These are phyloP conservation scores for Talaromyces funiculosus DNA, from an alignment of 2,329 filamentous ascomycete genomes.

Conservation along the genomic window DNA sequence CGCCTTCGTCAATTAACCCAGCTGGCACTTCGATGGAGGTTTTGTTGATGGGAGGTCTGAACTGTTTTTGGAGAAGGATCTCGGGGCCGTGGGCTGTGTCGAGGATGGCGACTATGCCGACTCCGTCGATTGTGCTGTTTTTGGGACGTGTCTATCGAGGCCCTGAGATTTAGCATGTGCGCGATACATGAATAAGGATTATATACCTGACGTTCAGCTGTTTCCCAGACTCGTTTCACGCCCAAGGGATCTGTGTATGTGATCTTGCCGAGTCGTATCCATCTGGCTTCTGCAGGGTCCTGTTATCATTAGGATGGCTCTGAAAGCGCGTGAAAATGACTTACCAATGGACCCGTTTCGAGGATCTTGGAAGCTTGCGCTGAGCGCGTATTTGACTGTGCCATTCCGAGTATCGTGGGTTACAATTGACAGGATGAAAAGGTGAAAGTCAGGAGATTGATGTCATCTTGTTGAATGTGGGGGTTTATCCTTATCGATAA, in stretches of 20 bases:
- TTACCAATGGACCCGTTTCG: constrained; percentile 10
- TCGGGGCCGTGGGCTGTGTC: constrained; percentile 25
- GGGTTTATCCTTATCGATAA: constrained; percentile 1
- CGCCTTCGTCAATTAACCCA: constrained; percentile 55
- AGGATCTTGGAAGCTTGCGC: constrained; percentile 11
- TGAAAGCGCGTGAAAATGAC: neutral
- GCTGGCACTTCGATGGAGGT: constrained; percentile 56
- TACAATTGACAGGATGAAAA: too few species aligned
- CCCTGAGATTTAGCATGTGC: neutral
- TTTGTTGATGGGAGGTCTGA: constrained; percentile 52
- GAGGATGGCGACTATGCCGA: constrained; percentile 51
- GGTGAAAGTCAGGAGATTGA: neutral
- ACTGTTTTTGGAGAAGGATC: constrained; percentile 52
- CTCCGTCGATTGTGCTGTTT: constrained; percentile 50
- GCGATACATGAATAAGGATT: neutral
- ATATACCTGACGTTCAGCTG: constrained; percentile 38
- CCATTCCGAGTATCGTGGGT: neutral
- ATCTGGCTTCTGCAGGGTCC: constrained; percentile 37
- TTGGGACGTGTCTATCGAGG: constrained; percentile 40
- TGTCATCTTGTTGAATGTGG: constrained; percentile 1
- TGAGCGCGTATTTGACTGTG: neutral
- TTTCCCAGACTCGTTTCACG: constrained; percentile 41
- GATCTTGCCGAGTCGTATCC: constrained; percentile 39
- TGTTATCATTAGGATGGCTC: constrained; percentile 15
- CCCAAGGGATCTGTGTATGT: constrained; percentile 41